Evolutionary conservation across 1,139 yeast species (phyloP).

Genomic region (Pichia sp.): DNA sequence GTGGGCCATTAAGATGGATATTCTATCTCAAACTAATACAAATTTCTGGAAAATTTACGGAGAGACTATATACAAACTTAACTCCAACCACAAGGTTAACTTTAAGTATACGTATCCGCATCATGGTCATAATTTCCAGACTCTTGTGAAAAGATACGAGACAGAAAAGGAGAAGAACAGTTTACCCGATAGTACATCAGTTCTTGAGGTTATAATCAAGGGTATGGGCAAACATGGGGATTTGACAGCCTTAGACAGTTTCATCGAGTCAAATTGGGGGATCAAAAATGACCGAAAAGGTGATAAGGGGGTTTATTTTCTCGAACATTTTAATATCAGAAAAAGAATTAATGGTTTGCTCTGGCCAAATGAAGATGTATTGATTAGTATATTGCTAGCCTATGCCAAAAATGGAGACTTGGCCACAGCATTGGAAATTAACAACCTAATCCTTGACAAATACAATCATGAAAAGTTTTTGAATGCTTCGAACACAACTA

Average conservation of each 20-base stretch:
- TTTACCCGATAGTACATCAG: constrained; percentile 11
- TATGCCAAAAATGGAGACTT: constrained; percentile 28
- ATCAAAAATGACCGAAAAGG: constrained; percentile 15
- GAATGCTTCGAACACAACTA: constrained; percentile 18
- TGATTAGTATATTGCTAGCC: constrained; percentile 27
- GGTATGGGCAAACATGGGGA: constrained; percentile 20
- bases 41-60: constrained; percentile 27
- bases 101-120: constrained; percentile 20
- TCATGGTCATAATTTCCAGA: constrained; percentile 14
- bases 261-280: constrained; percentile 28
- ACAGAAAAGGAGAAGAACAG: constrained; percentile 7
- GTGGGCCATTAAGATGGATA: constrained; percentile 27
- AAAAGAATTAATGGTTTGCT: constrained; percentile 7
- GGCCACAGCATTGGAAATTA: constrained; percentile 24
- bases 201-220: constrained; percentile 8
- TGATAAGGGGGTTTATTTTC: constrained; percentile 4
- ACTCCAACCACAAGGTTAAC: constrained; percentile 16
- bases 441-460: constrained; percentile 23
- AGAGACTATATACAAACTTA: constrained; percentile 18
- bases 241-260: constrained; percentile 22
- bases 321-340: constrained; percentile 11
- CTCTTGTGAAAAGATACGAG: constrained; percentile 12
- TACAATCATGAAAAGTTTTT: constrained; percentile 23
- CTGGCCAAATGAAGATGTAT: constrained; percentile 24
- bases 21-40: constrained; percentile 24